Evolutionary conservation across 1,139 yeast genomes (phyloP).

Genomic region (Debaryomyces fabryi): DNA sequence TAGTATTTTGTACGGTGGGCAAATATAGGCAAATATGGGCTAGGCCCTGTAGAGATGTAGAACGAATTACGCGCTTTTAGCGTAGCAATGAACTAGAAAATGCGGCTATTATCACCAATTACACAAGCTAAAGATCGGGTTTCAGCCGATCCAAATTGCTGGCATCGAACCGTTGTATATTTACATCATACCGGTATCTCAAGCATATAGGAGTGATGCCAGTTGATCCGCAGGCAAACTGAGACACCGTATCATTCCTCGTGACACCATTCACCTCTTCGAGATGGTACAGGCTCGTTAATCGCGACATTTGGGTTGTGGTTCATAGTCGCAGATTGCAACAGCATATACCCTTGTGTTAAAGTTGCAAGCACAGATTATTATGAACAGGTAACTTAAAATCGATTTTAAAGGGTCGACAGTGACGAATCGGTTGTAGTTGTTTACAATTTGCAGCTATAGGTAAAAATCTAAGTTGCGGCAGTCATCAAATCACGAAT

Average conservation of each 20-base stretch:
- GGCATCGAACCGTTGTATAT: not conserved
- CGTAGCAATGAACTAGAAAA: not conserved
- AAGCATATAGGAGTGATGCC: too few relatives aligned
- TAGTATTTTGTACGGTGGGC: not conserved
- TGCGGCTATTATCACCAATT: not conserved
- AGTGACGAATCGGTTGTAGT: not conserved
- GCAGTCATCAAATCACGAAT: not conserved
- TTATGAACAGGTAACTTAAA: not conserved
- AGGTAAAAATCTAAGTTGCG: not conserved
- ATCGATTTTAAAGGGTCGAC: not conserved
- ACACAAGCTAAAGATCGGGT: not conserved
- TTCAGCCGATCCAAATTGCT: not conserved
- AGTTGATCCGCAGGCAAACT: not conserved
- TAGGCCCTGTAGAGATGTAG: not conserved
- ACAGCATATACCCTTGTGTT: not conserved
- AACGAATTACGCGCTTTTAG: not conserved
- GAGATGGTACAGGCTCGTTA: too few relatives aligned
- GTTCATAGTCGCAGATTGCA: not conserved
- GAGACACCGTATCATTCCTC: not conserved
- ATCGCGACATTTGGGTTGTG: not conserved
- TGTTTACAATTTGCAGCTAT: not conserved
- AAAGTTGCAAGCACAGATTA: not conserved
- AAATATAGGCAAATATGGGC: not conserved
- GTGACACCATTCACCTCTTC: not conserved
- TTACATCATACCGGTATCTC: too few relatives aligned